Evolutionary conservation across 176 grass and related monocot species (phyloP).

Genomic region (Oryza nivara): DNA sequence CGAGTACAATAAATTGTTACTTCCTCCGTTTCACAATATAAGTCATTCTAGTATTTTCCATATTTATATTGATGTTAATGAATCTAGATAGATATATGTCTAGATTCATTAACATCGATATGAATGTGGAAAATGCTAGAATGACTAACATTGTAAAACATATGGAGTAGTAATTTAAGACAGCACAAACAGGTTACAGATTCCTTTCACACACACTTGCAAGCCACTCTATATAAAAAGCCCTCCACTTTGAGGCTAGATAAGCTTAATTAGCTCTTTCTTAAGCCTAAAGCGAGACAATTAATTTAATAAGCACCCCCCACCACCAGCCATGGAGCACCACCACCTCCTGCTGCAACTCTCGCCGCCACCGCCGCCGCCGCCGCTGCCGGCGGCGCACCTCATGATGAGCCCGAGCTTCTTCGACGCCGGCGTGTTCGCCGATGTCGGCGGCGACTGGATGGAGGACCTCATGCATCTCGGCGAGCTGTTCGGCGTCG

Average conservation of each 20-base stretch:
- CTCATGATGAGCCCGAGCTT: constrained; percentile 33
- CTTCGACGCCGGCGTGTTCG: not conserved
- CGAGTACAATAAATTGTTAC: too few relatives aligned
- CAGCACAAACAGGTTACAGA: not conserved
- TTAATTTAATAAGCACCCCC: not conserved
- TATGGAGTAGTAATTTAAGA: too few relatives aligned
- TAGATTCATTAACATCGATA: too few relatives aligned
- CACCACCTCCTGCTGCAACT: constrained; percentile 20
- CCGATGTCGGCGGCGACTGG: constrained; percentile 6
- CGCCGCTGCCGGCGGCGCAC: constrained; percentile 5
- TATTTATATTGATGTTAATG: too few relatives aligned
- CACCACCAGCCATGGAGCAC: not conserved
- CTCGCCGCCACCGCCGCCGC: not conserved
- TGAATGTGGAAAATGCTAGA: too few relatives aligned
- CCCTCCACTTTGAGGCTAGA: not conserved
- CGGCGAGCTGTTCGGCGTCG: constrained; percentile 43
- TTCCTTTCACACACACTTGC: not conserved
- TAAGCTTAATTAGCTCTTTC: not conserved
- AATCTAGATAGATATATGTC: too few relatives aligned
- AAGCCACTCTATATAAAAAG: not conserved
- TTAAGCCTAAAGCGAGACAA: not conserved
- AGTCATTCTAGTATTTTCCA: too few relatives aligned
- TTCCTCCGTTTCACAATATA: too few relatives aligned
- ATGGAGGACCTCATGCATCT: constrained; percentile 58
- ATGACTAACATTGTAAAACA: too few relatives aligned